Evolutionary conservation across 768 basidiomycete genomes (phyloP).

Genomic region (Boletus rubropictus): DNA sequence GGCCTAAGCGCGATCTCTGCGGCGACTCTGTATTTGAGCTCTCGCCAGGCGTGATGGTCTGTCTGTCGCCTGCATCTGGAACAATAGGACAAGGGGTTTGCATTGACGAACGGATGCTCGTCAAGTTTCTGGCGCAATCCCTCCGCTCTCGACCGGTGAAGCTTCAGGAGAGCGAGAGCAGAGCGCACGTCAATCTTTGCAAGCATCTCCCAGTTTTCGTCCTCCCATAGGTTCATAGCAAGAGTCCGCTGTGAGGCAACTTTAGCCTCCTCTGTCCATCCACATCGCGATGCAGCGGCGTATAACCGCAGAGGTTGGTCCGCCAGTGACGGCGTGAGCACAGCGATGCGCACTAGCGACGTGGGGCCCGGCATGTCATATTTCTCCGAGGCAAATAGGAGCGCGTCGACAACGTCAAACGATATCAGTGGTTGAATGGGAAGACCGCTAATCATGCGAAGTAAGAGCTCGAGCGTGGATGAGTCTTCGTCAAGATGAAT

Average conservation of each 20-base stretch:
- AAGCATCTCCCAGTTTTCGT: conserved; percentile 41
- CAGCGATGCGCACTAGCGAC: conserved; percentile 54
- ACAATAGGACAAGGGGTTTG: conserved; percentile 39
- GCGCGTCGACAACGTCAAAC: conserved; percentile 48
- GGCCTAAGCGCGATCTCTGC: conserved; percentile 56
- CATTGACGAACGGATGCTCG: conserved; percentile 52
- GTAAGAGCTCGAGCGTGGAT: conserved; percentile 47
- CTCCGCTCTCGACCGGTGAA: conserved; percentile 51
- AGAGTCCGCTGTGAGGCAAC: conserved; percentile 52
- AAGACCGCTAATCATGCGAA: conserved; percentile 59
- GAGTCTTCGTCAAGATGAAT: conserved; percentile 56
- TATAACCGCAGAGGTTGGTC: conserved; percentile 50
- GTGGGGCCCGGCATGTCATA: conserved; percentile 65
- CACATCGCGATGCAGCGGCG: conserved; percentile 49
- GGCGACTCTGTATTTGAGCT: conserved; percentile 53
- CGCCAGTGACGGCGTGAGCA: conserved; percentile 47
- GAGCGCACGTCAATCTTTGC: conserved; percentile 44
- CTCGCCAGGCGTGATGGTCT: conserved; percentile 59
- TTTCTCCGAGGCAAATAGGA: conserved; percentile 62
- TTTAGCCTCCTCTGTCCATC: conserved; percentile 53
- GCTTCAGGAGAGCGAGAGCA: conserved; percentile 48
- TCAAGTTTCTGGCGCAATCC: conserved; percentile 44
- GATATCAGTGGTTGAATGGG: conserved; percentile 44
- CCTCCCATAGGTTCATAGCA: conserved; percentile 45
- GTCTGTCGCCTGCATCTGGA: conserved; percentile 43